Base-by-base conservation (phyloP, 371 early-diverging fungal genomes). In the Dichotomocladium elegans region DNA sequence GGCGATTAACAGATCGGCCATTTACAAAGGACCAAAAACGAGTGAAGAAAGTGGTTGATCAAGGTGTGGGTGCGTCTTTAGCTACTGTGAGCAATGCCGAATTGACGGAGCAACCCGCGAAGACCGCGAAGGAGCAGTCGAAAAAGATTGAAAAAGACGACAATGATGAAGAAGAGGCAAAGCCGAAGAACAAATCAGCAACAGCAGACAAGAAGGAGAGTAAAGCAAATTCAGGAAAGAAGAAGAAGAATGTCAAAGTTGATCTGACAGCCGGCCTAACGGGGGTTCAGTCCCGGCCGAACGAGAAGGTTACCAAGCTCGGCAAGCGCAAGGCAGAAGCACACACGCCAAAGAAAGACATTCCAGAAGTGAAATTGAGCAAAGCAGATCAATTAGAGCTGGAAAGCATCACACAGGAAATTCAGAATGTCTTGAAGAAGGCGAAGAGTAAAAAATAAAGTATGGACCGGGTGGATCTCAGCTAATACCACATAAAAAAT, bases 61-160 rank as follows among this genome's bases (percentile, higher is more conserved):
- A 70, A 7, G 77, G 80, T n/a, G 59, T 56, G 4, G 77, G 76
- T 22, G 65, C 64, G 12, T 63, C 70, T 26, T 77, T 73, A 74
- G 33, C 45, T 27, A 65, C 63, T 22, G 62, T 74, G 17, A 48
- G 6, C 5, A 27, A 48, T 5, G 65, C 65, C 33, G 61, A 64
- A 25, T 68, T 65, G 47, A 46, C 58, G 27, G 70, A 68, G n/a
- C 19, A 41, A 24, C 25, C 11, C 9, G 25, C 11, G 14, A 10
- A 46, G 7, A 17, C 28, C 30, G 14, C 7, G 3, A 29, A 15
- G 31, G 30, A 30, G 19, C 15, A 19, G 31, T 12, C 15, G 21
- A 21, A 8, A 29, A 29, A 30, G 6, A 45, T 14, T 12, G 37
- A 47, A 22, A 47, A 48, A 4, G 34, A 30, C 17, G 35, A 30